phyloP scores from a whole-genome alignment of 1,139 yeast species.

The Meyerozyma smithsonii region DNA sequence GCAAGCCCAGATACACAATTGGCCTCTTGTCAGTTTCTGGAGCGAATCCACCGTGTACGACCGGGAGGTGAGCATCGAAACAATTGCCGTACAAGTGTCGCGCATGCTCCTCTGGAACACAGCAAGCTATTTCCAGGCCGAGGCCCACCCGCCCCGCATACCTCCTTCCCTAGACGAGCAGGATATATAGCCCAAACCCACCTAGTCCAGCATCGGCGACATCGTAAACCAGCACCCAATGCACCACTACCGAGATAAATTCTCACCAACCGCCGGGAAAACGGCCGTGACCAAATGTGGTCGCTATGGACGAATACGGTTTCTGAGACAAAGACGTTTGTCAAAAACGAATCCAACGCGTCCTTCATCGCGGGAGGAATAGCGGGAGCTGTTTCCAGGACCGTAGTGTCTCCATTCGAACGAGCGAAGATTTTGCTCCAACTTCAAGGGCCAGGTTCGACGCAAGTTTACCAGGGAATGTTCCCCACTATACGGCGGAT shows the following conservation, averaged over 20 bases:
- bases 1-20: constrained; percentile 1
- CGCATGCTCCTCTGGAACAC: constrained; percentile 2
- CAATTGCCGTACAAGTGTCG: not conserved
- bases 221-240: too few relatives aligned
- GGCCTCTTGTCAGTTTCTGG: constrained; percentile 1
- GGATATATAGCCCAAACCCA: not conserved
- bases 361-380: constrained; percentile 58
- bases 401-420: constrained; percentile 93
- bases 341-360: constrained; percentile 49
- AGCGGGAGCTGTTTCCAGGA: constrained; percentile 91
- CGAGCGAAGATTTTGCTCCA: constrained; percentile 89
- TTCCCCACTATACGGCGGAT: constrained; percentile 70
- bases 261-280: not conserved
- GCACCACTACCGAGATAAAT: not conserved
- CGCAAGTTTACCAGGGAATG: constrained; percentile 66
- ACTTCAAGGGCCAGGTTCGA: constrained; percentile 72
- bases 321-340: constrained; percentile 20
- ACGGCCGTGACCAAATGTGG: not conserved
- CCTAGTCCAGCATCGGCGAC: too few relatives aligned
- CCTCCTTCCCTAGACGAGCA: not conserved
- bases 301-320: not conserved
- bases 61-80: constrained; percentile 2
- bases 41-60: not conserved
- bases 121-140: not conserved
- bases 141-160: not conserved